Percentiles rank a stretch among this genome's conserved stretches.
Conservation (phyloP, 2,329 filamentous ascomycete genomes). For the Fusarium dlaminii region DNA sequence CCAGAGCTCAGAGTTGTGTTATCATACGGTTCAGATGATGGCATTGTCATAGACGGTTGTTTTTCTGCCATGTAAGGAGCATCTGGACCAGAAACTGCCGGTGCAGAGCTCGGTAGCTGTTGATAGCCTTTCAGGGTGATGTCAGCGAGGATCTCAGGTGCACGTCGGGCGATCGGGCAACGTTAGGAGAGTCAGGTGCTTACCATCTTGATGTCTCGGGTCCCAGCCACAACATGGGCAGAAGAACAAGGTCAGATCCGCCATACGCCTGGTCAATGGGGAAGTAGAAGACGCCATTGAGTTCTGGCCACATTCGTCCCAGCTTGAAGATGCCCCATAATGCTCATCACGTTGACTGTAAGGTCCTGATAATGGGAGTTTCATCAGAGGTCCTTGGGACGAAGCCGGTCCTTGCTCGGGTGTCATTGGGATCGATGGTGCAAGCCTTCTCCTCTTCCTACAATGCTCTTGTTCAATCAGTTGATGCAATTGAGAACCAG, state of each 20-base stretch:
- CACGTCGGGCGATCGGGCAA: background rate
- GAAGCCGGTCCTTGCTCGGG: conserved; percentile 32
- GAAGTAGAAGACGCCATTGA: conserved; percentile 38
- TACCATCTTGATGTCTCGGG: conserved; percentile 46
- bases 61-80: conserved; percentile 47
- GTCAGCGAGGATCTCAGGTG: conserved; percentile 20
- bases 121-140: conserved; percentile 47
- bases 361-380: conserved; percentile 37
- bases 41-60: conserved; percentile 36
- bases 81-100: conserved; percentile 43
- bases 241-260: conserved; percentile 41
- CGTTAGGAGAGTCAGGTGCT: conserved; percentile 9
- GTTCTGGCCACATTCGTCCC: conserved; percentile 35
- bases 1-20: conserved; percentile 19
- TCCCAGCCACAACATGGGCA: conserved; percentile 48
- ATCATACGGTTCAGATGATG: conserved; percentile 31
- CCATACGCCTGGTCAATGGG: conserved; percentile 44
- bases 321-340: conserved; percentile 33
- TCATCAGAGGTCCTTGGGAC: conserved; percentile 46
- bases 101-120: conserved; percentile 39
- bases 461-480: conserved; percentile 38
- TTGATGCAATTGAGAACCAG: conserved; percentile 45
- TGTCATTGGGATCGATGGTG: conserved; percentile 47
- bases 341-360: conserved; percentile 37
- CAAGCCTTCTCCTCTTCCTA: conserved; percentile 47